Evolutionary conservation across 805 yeast genomes (phyloP).

Genomic region (Cyberlindnera mycetangii): DNA sequence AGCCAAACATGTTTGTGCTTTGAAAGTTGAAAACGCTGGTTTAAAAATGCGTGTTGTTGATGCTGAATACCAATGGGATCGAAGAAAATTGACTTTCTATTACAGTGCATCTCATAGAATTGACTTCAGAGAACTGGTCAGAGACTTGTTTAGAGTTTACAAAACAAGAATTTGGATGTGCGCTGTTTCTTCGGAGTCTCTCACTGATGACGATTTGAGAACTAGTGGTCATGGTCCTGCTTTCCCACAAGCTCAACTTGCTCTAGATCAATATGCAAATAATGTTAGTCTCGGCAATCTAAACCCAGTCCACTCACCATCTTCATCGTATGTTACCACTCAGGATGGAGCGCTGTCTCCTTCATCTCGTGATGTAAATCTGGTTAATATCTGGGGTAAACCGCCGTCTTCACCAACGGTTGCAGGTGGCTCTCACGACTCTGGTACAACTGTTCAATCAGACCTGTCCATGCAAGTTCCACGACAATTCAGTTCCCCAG

Average conservation of each 20-base stretch:
- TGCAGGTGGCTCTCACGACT: neutral
- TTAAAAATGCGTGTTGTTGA: conserved; percentile 56
- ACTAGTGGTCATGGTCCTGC: neutral
- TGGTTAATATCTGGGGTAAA: conserved; percentile 4
- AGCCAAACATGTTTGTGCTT: conserved; percentile 38
- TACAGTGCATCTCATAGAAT: conserved; percentile 64
- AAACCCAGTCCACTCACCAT: too few relatives aligned
- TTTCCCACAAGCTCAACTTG: neutral
- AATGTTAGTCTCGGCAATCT: too few relatives aligned
- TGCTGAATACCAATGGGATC: conserved; percentile 80
- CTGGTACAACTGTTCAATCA: neutral
- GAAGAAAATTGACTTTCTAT: conserved; percentile 72
- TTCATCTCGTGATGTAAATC: neutral
- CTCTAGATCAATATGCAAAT: too few relatives aligned
- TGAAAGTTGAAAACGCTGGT: conserved; percentile 23
- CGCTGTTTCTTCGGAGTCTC: conserved; percentile 44
- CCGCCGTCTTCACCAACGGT: conserved; percentile 3
- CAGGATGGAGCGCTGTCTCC: conserved; percentile 1
- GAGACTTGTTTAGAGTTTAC: conserved; percentile 70
- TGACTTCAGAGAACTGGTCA: conserved; percentile 71
- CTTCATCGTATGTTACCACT: too few relatives aligned
- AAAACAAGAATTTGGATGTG: conserved; percentile 85
- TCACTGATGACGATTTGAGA: conserved; percentile 8
- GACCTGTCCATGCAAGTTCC: conserved; percentile 16
- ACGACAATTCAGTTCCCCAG: conserved; percentile 19